Evolutionary conservation across 179 eudicot genomes (phyloP).

Genomic region (Corrigiola litoralis): DNA sequence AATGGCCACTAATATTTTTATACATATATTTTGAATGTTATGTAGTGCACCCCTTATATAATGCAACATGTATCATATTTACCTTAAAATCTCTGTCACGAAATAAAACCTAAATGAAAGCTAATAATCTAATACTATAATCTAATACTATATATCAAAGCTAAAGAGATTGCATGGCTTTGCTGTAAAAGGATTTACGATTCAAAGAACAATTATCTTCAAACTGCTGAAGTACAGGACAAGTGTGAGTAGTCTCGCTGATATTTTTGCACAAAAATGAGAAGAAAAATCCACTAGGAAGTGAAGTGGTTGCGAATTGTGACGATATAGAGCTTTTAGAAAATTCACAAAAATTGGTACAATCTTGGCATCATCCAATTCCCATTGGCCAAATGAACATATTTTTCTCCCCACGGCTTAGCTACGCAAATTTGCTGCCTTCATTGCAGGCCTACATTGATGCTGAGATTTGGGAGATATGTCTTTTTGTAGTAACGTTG

Average conservation of each 20-base stretch:
- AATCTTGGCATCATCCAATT: no score
- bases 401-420: no score
- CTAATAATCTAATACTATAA: neutral
- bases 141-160: no score
- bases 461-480: slow-evolving; percentile 17
- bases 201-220: no score
- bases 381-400: no score
- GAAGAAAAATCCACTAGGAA: neutral
- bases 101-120: no score
- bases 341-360: neutral
- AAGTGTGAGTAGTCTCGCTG: slow-evolving; percentile 7
- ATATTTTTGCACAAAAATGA: neutral
- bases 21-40: no score
- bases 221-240: neutral
- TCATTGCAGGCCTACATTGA: neutral
- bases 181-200: neutral
- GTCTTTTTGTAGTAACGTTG: slow-evolving; percentile 3
- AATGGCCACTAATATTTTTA: no score
- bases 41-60: no score
- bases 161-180: no score
- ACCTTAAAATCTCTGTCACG: no score
- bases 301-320: slow-evolving; percentile 3
- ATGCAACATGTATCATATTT: no score
- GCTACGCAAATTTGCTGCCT: neutral
- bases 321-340: neutral